phyloP scores from a whole-genome alignment of 2,329 filamentous ascomycete species.

The Diaporthe helianthi region DNA sequence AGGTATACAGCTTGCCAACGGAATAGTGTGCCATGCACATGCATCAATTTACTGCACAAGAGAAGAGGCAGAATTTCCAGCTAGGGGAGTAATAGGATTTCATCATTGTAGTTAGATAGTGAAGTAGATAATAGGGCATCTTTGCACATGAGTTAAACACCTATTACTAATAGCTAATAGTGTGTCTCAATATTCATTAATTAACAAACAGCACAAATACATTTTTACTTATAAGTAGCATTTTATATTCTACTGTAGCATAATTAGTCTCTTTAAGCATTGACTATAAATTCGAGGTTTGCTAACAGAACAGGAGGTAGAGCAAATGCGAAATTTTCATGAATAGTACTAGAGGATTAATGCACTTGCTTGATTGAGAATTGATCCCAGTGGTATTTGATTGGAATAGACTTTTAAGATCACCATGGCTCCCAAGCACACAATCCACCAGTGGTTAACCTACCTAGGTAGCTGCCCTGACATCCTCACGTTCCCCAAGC shows the following conservation, averaged over 20 bases:
- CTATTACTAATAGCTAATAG: background rate
- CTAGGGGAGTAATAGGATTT: background rate
- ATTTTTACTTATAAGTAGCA: no score
- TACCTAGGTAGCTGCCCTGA: background rate
- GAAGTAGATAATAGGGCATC: background rate
- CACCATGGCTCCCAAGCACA: constrained; percentile 9
- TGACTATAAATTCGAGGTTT: background rate
- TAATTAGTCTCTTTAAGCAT: no score
- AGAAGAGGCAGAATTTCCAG: background rate
- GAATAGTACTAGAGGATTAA: background rate
- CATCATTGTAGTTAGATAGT: background rate
- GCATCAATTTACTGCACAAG: background rate
- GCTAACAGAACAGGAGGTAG: no score
- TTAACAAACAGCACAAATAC: background rate
- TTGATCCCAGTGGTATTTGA: background rate
- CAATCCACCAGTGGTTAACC: background rate
- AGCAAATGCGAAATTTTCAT: background rate
- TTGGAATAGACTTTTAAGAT: constrained; percentile 18
- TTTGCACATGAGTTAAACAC: background rate
- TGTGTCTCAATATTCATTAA: no score
- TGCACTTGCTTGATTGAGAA: background rate
- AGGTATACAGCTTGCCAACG: background rate
- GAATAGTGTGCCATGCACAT: background rate
- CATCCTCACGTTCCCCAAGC: background rate
- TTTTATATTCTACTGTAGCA: no score